Evolutionary conservation across 805 yeast species (phyloP), one percentile per base, ranked within the genome.

Genomic region (Dipodascopsis tothii): DNA sequence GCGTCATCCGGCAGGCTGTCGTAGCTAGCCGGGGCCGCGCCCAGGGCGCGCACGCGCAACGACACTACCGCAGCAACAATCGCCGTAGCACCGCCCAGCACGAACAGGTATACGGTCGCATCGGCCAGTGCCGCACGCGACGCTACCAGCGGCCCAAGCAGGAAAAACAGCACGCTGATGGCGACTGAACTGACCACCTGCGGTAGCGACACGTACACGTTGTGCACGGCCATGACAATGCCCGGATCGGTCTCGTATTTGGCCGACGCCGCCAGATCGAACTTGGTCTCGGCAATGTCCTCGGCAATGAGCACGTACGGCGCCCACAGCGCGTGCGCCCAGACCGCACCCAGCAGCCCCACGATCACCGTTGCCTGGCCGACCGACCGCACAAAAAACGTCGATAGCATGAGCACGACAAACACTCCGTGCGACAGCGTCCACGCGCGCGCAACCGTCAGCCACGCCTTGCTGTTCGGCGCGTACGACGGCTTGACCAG

Each of bases 301-400:
- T 75, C 79, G 27, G 80, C 73, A 7, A 78, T 75, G 32, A 78
- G 55, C 1, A 77, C 77, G 58, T 77, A 78, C 4, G 84, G 84
- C 2, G 79, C 77, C 84, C 84, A 78, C 16, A 76, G 66, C 0
- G 81, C 78, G 46, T 68, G 68, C 1, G 83, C 82, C 84, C 84
- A 78, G 0, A 81, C 72, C 18, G 78, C 62, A 2, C 84, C 84
- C 35, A 77, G 57, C 14, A 77, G 53, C 0, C 69, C 77, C 51
- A 78, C 73, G 56, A 78, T 56, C 0, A 63, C 50, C 5, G 76
- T 69, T 0, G 79, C 81, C 9, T 58, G 62, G 0, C 41, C 41
- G 4, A 74, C 72, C 5, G 61, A 60, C 2, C 53, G 33, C 19
- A 76, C 67, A 40, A 69, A 68, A 40, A 74, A 71, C 0, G 82